Evolutionary conservation across 805 yeast species (phyloP).

Genomic region (Sugiyamaella mastotermitis): DNA sequence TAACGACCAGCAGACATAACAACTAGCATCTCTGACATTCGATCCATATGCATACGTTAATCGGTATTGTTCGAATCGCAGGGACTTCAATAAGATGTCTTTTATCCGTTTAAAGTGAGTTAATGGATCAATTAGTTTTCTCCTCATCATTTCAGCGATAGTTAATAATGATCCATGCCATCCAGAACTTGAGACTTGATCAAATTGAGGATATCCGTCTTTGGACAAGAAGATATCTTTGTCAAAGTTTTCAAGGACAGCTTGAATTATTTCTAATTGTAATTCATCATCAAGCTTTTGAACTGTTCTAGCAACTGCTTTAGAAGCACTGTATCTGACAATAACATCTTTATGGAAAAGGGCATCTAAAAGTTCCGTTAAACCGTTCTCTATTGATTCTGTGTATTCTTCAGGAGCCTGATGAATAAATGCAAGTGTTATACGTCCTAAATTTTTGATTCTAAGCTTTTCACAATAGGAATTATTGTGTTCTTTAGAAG

Average conservation of each 20-base stretch:
- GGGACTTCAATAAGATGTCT: constrained; percentile 37
- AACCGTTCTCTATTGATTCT: constrained; percentile 40
- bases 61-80: constrained; percentile 54
- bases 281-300: constrained; percentile 24
- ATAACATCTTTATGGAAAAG: constrained; percentile 46
- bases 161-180: constrained; percentile 57
- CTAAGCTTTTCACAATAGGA: constrained; percentile 16
- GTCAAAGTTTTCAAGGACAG: constrained; percentile 24
- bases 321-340: constrained; percentile 61
- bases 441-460: constrained; percentile 36
- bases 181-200: constrained; percentile 35
- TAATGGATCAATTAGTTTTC: constrained; percentile 15
- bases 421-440: constrained; percentile 27
- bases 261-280: constrained; percentile 28
- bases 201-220: too few relatives aligned
- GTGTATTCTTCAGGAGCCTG: constrained; percentile 28
- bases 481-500: too few relatives aligned
- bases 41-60: constrained; percentile 51
- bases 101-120: constrained; percentile 13
- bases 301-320: constrained; percentile 50
- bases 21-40: constrained; percentile 77
- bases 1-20: constrained; percentile 80
- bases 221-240: constrained; percentile 17
- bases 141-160: constrained; percentile 43
- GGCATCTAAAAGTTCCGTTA: constrained; percentile 42